Percentiles rank a stretch among this genome's conserved stretches.
phyloP scores from a whole-genome alignment of 108 stramenopile genomes.

The Cyclotella baltica region DNA sequence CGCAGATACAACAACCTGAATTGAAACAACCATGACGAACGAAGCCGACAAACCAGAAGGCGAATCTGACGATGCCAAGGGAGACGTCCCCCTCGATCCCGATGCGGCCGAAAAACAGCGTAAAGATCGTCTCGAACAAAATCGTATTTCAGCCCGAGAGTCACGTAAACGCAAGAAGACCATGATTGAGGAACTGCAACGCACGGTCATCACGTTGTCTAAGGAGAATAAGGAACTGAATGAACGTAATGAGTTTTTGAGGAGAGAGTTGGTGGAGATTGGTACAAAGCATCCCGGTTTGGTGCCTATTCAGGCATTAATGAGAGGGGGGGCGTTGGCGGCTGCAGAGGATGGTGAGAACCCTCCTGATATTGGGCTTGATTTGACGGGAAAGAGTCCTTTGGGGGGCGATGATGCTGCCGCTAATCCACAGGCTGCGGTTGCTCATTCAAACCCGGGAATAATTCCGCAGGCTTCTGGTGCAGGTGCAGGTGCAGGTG shows the following conservation, averaged over 20 bases:
- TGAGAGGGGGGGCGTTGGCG: conserved; percentile 38
- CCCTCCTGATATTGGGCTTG: neutral
- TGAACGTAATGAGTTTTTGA: conserved; percentile 75
- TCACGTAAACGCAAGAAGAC: conserved; percentile 89
- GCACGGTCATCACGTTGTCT: conserved; percentile 83
- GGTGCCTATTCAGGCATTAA: conserved; percentile 78
- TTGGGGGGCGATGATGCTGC: neutral
- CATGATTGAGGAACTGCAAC: conserved; percentile 91
- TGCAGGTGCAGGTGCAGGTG: conserved; percentile 8
- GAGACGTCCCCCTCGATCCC: conserved; percentile 17
- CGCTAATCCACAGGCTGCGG: conserved; percentile 30
- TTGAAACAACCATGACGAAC: too few species aligned
- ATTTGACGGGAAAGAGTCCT: neutral
- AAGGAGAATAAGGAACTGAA: conserved; percentile 89
- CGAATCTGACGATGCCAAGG: neutral
- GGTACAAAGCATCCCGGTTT: conserved; percentile 82
- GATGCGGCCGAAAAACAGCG: conserved; percentile 68
- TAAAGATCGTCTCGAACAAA: conserved; percentile 89
- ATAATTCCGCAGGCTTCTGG: conserved; percentile 30
- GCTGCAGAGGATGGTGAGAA: conserved; percentile 8
- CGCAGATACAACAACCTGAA: neutral
- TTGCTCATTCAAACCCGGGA: neutral
- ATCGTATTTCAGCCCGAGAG: conserved; percentile 89
- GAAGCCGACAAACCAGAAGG: neutral
- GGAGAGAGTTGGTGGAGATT: conserved; percentile 80